Evolutionary conservation across 78 protist species (phyloP).

Genomic region (Anaeramoeba flamelloides): DNA sequence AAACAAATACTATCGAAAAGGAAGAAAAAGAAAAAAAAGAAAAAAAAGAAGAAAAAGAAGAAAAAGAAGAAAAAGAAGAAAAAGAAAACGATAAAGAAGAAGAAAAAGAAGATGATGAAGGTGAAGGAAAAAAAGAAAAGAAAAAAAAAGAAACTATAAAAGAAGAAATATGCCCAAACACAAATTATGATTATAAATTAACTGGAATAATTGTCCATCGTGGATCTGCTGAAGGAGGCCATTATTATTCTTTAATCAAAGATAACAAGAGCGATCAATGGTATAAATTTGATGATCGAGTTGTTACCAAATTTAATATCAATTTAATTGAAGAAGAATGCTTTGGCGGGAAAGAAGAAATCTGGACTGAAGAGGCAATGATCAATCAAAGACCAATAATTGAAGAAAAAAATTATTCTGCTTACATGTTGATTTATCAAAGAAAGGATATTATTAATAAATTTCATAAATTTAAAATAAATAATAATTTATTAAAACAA

Average conservation of each 20-base stretch:
- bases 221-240: neutral
- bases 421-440: neutral
- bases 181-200: neutral
- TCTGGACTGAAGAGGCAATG: neutral
- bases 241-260: neutral
- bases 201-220: neutral
- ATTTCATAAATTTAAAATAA: too few species aligned
- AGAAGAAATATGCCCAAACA: neutral
- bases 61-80: too few species aligned
- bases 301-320: neutral
- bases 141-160: too few species aligned
- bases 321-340: neutral
- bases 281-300: neutral
- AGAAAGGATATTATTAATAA: neutral
- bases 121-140: too few species aligned
- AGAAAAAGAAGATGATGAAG: too few species aligned
- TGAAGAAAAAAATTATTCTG: neutral
- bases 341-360: neutral
- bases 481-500: too few species aligned
- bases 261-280: neutral
- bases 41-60: too few species aligned
- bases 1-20: neutral
- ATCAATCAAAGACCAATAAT: neutral
- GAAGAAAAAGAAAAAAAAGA: neutral
- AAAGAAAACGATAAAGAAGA: too few species aligned